A percentile compares a stretch with the other conserved stretches of the same genome.
These are phyloP conservation scores for Aspergillus aculeatinus DNA, from an alignment of 2,329 filamentous ascomycete species.

Conservation along the genomic window DNA sequence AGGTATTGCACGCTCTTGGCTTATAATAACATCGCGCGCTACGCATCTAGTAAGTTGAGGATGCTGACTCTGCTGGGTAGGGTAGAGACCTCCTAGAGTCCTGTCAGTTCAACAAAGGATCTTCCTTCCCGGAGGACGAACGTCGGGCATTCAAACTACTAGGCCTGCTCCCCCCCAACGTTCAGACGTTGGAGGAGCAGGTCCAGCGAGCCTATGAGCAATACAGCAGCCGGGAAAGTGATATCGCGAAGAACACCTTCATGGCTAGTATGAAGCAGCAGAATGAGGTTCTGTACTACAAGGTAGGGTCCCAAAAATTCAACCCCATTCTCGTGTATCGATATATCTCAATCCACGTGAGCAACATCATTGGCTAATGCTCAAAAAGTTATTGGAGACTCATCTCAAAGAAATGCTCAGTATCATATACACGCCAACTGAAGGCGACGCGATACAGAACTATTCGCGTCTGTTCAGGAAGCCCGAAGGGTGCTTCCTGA, in stretches of 20 bases:
- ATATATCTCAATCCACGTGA: neutral
- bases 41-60: neutral
- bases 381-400: conserved; percentile 64
- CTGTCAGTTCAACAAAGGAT: conserved; percentile 78
- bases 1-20: conserved; percentile 15
- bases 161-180: conserved; percentile 68
- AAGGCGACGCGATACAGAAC: conserved; percentile 83
- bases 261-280: conserved; percentile 82
- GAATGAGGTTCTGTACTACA: conserved; percentile 79
- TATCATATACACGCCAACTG: conserved; percentile 87
- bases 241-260: conserved; percentile 83
- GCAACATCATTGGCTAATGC: neutral
- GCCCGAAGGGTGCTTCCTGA: conserved; percentile 79
- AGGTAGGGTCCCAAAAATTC: conserved; percentile 45
- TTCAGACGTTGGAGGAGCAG: conserved; percentile 76
- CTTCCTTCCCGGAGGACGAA: conserved; percentile 70
- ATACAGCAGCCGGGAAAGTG: conserved; percentile 62
- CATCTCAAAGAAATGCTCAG: conserved; percentile 86
- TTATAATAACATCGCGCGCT: neutral
- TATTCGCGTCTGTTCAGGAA: conserved; percentile 75
- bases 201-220: conserved; percentile 76
- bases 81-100: conserved; percentile 61
- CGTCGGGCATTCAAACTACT: conserved; percentile 67
- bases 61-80: conserved; percentile 10
- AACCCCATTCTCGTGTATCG: neutral